Conservation (phyloP, 371 early-diverging fungal genomes). For the Aphelidium insulamus region DNA sequence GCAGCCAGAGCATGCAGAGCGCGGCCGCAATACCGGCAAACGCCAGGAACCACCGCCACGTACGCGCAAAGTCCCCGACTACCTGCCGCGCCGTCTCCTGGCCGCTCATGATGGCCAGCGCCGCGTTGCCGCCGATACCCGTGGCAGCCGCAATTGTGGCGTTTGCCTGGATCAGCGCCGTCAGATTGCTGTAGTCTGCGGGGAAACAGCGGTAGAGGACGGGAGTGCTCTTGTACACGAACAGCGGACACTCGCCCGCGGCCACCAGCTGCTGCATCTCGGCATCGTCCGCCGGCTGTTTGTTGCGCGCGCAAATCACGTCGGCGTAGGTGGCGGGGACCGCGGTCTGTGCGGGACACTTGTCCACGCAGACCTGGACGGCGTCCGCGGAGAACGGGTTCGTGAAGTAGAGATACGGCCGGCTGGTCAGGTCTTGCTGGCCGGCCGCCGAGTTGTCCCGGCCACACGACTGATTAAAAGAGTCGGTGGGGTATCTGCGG, state of each 20-base stretch:
- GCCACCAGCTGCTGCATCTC: background rate
- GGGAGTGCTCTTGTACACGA: too few species aligned
- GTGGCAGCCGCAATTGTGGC: background rate
- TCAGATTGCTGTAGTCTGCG: background rate
- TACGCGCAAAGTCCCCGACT: background rate
- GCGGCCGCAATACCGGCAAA: slow-evolving; percentile 1
- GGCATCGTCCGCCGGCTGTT: background rate
- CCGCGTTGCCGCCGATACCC: background rate
- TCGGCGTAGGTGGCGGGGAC: too few species aligned
- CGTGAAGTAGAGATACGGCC: background rate
- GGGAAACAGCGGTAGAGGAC: too few species aligned
- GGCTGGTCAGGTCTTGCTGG: too few species aligned
- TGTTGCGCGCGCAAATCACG: background rate
- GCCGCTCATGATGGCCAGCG: background rate
- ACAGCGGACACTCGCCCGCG: background rate
- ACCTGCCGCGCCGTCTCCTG: background rate
- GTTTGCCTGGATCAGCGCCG: background rate
- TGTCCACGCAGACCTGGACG: background rate
- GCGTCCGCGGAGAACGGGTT: too few species aligned
- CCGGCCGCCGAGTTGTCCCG: background rate
- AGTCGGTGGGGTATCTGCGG: background rate
- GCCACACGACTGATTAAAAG: background rate
- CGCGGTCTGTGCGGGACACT: background rate
- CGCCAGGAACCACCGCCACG: background rate
- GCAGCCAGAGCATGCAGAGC: slow-evolving; percentile 4